Base-by-base conservation (phyloP, 2,329 filamentous ascomycete genomes). In the Fusarium pseudonygamai region DNA sequence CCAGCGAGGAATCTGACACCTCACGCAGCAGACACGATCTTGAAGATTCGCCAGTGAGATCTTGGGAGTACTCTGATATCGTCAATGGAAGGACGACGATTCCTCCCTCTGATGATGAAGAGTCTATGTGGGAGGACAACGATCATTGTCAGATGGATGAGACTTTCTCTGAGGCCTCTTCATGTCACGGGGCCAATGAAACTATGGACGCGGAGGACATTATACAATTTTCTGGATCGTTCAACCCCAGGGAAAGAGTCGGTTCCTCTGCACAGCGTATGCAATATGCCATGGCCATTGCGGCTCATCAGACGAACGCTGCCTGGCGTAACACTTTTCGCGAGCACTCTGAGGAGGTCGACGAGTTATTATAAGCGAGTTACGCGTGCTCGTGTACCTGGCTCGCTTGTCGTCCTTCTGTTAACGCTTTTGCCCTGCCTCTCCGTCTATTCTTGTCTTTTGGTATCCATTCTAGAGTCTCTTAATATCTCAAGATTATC, bases 171-270 rank as follows among this genome's bases (percentile, higher is more conserved):
- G 32, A 32, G 7, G 5, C 13, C 13, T 26, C 32, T 28, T 37
- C 24, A 6, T 1, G 2, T 0, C 18, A 37, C 3, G 12, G 5
- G 20, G 24, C 3, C 2, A 20, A 39, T 20, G 1, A 2, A 4
- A 16, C 3, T 15, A 10, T 4, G 34, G 3, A 5, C 8, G 32
- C 13, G 1, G 18, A 6, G 3, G 34, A 5, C 9, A 6, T 15
- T 8, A 16, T 28, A 8, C 34, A 1, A 40, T 7, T 30, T 5
- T 24, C 13, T 30, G 50, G 28, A 11, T 6, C 4, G 2, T 7
- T 11, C 50, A 28, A 2, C 50, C 12, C 11, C 14, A 36, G 3
- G 22, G 16, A 20, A 22, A 53, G 34, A 3, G 8, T 4, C 12
- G 1, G 10, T 22, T 53, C 20, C 11, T 28, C 34, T 22, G 20